Conservation (phyloP, 495 filamentous ascomycete species). For the Lophium mytilinum region DNA sequence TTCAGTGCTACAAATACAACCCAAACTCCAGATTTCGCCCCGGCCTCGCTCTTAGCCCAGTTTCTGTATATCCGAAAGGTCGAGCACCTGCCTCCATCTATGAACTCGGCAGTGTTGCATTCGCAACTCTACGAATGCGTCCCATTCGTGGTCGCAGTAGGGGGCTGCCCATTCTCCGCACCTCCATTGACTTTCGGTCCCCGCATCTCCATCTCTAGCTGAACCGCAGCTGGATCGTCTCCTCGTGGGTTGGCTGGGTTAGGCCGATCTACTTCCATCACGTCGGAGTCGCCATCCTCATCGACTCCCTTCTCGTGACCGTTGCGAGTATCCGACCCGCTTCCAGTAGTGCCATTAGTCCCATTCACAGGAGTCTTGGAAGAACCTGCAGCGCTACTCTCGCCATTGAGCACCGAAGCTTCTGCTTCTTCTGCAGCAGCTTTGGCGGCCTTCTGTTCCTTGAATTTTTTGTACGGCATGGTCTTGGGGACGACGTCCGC, state of each 20-base stretch:
- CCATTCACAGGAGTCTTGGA: constrained; percentile 5
- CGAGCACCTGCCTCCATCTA: too few relatives aligned
- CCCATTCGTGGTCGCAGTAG: too few relatives aligned
- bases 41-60: too few relatives aligned
- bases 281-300: constrained; percentile 4
- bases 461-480: constrained; percentile 68
- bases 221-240: constrained; percentile 21
- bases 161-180: too few relatives aligned
- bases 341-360: neutral
- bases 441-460: constrained; percentile 35
- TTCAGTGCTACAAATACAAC: too few relatives aligned
- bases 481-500: constrained; percentile 84
- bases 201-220: constrained; percentile 27
- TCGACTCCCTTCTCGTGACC: neutral
- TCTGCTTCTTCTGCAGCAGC: neutral
- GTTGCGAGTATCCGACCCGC: neutral
- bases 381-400: neutral
- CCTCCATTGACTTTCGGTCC: constrained; percentile 10
- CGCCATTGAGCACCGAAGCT: neutral
- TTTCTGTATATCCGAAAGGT: too few relatives aligned
- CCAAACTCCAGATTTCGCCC: too few relatives aligned
- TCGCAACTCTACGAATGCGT: too few relatives aligned
- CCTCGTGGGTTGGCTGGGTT: neutral
- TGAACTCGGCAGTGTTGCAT: too few relatives aligned
- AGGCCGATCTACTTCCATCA: constrained; percentile 16